Percentiles rank a stretch among this genome's conserved stretches.
Conservation (phyloP, 1,284 basidiomycete species). For the Trichosporon sp. region DNA sequence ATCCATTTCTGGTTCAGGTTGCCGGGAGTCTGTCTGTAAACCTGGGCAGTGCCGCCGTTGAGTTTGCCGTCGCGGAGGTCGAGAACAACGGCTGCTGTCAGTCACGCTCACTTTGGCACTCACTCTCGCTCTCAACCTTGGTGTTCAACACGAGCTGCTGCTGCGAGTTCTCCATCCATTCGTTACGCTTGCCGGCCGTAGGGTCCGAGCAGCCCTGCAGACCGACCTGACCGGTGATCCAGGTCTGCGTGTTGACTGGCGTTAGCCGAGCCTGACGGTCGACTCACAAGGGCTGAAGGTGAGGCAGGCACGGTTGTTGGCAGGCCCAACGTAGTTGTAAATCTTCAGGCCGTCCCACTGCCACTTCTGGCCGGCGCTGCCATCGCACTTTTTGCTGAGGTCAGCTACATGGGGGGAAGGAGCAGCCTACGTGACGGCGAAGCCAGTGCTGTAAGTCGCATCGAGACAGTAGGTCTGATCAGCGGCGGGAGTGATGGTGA, state of each 20-base stretch:
- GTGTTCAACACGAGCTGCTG: not conserved
- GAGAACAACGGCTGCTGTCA: not conserved
- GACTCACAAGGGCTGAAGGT: slow-evolving; percentile 1
- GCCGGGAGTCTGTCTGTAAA: not conserved
- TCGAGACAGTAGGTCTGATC: not conserved
- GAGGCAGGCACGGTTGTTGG: not conserved
- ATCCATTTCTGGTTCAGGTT: slow-evolving; percentile 1
- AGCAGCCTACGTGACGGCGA: not conserved
- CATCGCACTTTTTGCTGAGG: not conserved
- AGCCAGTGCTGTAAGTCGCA: not conserved
- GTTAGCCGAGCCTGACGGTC: not conserved
- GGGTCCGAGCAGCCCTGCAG: not conserved
- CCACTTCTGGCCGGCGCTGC: not conserved
- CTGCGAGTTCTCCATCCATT: not conserved
- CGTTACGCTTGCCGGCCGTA: not conserved
- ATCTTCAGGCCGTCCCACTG: not conserved
- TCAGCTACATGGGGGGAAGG: not conserved
- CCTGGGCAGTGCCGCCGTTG: not conserved
- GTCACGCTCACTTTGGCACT: not conserved
- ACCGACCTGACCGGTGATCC: not conserved
- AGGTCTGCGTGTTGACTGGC: not conserved
- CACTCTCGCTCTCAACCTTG: not conserved
- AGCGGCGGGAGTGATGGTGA: not conserved
- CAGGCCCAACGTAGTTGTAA: not conserved
- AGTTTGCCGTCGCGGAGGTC: not conserved